Percentiles rank a stretch among this genome's conserved stretches.
phyloP scores from a whole-genome alignment of 768 basidiomycete genomes.

The Phanerochaete sordida region DNA sequence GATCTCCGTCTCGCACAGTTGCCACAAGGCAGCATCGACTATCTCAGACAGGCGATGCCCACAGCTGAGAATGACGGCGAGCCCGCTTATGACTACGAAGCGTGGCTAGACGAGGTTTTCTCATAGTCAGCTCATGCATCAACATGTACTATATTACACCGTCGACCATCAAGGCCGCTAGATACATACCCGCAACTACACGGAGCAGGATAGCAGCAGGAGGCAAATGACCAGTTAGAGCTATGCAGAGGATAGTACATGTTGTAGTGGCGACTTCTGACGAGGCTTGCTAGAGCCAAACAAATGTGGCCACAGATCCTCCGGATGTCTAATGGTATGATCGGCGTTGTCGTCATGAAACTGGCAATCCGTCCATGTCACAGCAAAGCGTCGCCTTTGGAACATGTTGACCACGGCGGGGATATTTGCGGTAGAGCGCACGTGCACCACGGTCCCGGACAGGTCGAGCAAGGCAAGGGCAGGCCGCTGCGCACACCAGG shows the following conservation, averaged over 20 bases:
- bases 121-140: slow-evolving; percentile 28
- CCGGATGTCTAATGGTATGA: neutral
- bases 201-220: neutral
- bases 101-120: slow-evolving; percentile 80
- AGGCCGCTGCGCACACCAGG: neutral
- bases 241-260: neutral
- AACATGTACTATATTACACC: too few relatives aligned
- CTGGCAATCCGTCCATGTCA: neutral
- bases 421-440: neutral
- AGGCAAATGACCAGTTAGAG: neutral
- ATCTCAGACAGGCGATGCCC: slow-evolving; percentile 83
- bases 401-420: neutral
- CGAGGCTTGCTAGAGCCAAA: neutral
- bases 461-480: neutral
- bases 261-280: neutral
- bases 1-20: slow-evolving; percentile 85
- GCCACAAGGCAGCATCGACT: slow-evolving; percentile 71
- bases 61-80: slow-evolving; percentile 45
- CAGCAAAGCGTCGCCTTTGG: neutral
- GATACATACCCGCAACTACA: too few relatives aligned
- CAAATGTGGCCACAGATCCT: neutral
- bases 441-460: neutral
- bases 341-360: neutral
- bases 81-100: slow-evolving; percentile 75
- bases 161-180: too few relatives aligned